Base-by-base conservation (phyloP, 495 filamentous ascomycete genomes). In the Mytilinidion resinicola region DNA sequence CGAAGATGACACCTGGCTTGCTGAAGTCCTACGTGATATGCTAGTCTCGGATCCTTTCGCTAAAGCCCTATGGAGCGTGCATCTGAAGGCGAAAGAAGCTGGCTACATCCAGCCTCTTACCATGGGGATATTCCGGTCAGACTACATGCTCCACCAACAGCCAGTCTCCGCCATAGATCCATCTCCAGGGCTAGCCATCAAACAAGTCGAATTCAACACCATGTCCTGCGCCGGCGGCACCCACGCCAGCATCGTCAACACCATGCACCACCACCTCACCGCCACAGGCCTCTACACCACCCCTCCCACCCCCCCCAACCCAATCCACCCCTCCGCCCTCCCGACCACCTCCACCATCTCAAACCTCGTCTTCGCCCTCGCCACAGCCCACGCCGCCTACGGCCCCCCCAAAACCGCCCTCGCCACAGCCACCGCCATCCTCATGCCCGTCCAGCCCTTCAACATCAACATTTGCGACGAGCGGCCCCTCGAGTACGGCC, bases 391-490 rank as follows among this genome's bases (percentile, higher is more conserved):
- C 51, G 39, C 25, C 11, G 33, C 21, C 4, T 63, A 63, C 51
- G 33, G 17, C 9, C 17, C 15, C 4, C 34, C 5, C 4, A 11
- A 3, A 10, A 36, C 9, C 8, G 1, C 56, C n/a, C 25, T 30
- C 25, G 38, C 25, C 51, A 38, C 21, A 3, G 14, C 15, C 14
- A 35, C 33, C 36, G 25, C 63, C 43, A 46, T 67, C 34, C 58
- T 67, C 9, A 59, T 67, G 47, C 34, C 58, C 20, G 65, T 67
- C 15, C 65, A 67, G 50, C 62, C 62, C 4, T 39, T 33, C 51
- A 67, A 67, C 59, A 60, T 65, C 58, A 67, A 67, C 38, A 53
- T 67, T 21, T 65, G 59, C 11, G 65, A 67, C 49, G 65, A 67
- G 41, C 53, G 65, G 33, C 65, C 65, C 6, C 47, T 67, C 10